Base-by-base conservation (phyloP, 805 yeast genomes). In the Nakazawaea ishiwadae region DNA sequence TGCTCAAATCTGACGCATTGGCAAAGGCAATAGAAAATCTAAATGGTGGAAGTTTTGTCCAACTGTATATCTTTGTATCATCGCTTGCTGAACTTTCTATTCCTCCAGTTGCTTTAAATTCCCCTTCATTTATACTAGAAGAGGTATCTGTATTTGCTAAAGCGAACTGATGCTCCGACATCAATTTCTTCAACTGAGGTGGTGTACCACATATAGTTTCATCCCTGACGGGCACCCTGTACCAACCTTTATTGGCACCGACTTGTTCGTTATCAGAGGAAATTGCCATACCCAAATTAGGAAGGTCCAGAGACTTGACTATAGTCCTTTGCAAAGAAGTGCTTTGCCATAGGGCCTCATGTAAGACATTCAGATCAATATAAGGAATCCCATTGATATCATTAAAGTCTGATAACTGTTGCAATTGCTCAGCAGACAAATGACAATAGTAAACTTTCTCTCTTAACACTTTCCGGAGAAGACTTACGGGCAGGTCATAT, bases 11-110 rank as follows among this genome's bases (percentile, higher is more conserved):
- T 3, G 73, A 65, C 2, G 76, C 66, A 39, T 72, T 66, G 7
- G 69, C 63, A 53, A 76, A 76, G 4, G 76, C 72, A 37, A 75
- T 65, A 0, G 79, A 69, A 50, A 75, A 74, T 41, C 81, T 53
- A 49, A 70, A 75, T 1, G 81, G 81, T 5, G 81, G 81, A 31
- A 66, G 63, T 29, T 61, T 59, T 0, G 80, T 62, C 59, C 70
- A 62, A 15, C 53, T 58, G 42, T 57, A 64, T 6, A 46, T 32
- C 14, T 37, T 44, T 2, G 24, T 12, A 12, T 49, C 23, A 3
- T 15, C 29, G 24, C 19, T 17, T 19, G 7, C 23, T 8, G 35
- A 6, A 14, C 34, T 29, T n/a, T 40, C 40, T 4, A 26, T 23
- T 3, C n/a, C 39, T 4, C 30, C 35, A 6, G 31, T 19, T 8